Percentiles rank a stretch among this genome's conserved stretches.
Evolutionary conservation across 306 rosid species (phyloP).

Genomic region (Acmispon strigosus): DNA sequence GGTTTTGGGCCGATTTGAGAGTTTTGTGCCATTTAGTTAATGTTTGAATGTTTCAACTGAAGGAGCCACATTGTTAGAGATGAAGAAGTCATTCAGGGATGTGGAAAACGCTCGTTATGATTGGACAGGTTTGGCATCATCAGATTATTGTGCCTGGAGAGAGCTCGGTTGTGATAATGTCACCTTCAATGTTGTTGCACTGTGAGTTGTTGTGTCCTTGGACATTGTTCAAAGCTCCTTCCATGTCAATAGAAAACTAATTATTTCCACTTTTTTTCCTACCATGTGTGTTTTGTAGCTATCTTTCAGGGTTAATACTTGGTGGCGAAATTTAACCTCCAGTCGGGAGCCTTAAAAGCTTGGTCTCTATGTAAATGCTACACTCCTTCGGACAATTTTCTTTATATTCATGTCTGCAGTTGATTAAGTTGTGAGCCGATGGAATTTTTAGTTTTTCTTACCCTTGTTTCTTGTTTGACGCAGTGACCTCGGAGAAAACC

Average conservation of each 20-base stretch:
- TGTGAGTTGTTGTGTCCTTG: conserved; percentile 48
- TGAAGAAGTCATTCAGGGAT: conserved; percentile 88
- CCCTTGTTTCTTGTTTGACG: conserved; percentile 1
- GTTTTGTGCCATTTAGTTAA: no score
- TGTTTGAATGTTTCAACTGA: conserved; percentile 18
- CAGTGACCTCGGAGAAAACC: conserved; percentile 78
- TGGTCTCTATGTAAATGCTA: conserved; percentile 52
- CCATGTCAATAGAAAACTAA: neutral
- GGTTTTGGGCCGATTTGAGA: no score
- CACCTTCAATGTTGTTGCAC: conserved; percentile 74
- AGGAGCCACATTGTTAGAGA: conserved; percentile 78
- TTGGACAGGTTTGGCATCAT: conserved; percentile 74
- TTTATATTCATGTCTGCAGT: neutral
- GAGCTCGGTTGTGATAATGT: conserved; percentile 82
- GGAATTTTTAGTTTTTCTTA: neutral
- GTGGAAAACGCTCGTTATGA: conserved; percentile 85
- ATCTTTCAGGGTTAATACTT: conserved; percentile 79
- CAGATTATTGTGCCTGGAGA: conserved; percentile 93
- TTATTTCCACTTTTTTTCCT: neutral
- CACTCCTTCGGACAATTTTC: neutral
- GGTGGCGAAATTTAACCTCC: conserved; percentile 92
- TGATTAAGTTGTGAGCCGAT: neutral
- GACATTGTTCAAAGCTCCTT: neutral
- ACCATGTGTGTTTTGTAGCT: conserved; percentile 31
- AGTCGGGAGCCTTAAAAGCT: conserved; percentile 66